Evolutionary conservation across 2,329 filamentous ascomycete species (phyloP), one percentile per base, ranked within the genome.

Genomic region (Alternaria sp.): DNA sequence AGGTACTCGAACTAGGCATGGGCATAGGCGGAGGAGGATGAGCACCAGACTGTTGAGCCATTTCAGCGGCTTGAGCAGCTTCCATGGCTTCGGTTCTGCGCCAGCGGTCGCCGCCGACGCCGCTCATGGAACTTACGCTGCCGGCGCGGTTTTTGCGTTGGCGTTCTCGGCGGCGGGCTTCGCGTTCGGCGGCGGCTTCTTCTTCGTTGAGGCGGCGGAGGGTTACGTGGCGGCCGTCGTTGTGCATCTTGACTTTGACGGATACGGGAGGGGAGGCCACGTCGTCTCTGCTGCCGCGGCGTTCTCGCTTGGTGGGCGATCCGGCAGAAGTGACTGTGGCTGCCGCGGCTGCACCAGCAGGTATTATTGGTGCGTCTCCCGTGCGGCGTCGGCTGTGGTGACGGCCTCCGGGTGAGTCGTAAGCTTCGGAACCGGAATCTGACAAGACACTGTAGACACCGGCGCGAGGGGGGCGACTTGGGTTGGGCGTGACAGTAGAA

Each of bases 221-320:
- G 3, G 88, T 90, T 37, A 90, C 87, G 70, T 88, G 86, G 8
- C 87, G 84, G 23, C 87, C 87, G 66, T 90, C 87, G 61, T 86
- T 85, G 76, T 89, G 87, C 84, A 89, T 88, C 72, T 89, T 88
- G 45, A 90, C 84, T 75, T 89, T 89, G 59, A 90, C 84, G 28
- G 86, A 88, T 50, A 89, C 87, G 3, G 87, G 87, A n/a, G 87
- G 87, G 0, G 86, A 87, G 23, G 82, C 82, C 28, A 84, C 78
- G 64, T 82, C 82, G 47, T 83, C 81, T 58, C 66, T 68, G 57
- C 77, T 78, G 62, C 71, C 72, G 56, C 78, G 73, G 20, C 72
- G 72, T 33, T 73, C 73, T 50, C 73, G 71, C 57, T 68, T 74
- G n/a, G 74, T 75, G 12, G 73, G 70, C 15, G 78, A 75, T 10